phyloP scores from a whole-genome alignment of 768 basidiomycete genomes.

The Hypholoma fasciculare region DNA sequence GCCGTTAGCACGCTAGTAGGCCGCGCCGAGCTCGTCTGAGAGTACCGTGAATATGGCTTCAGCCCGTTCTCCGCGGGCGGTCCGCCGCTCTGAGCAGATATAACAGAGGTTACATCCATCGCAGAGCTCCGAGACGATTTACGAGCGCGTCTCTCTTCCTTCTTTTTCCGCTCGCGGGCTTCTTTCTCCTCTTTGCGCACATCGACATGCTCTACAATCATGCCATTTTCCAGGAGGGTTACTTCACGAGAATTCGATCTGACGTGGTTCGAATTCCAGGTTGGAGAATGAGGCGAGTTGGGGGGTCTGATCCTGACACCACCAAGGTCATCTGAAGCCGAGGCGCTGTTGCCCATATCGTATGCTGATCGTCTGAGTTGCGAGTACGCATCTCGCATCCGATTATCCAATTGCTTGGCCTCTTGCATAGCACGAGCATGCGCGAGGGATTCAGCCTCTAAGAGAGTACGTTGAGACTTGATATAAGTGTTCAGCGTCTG shows the following conservation, averaged over 20 bases:
- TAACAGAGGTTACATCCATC: constrained; percentile 72
- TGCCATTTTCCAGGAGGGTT: constrained; percentile 82
- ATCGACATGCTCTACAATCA: constrained; percentile 88
- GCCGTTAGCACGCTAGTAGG: constrained; percentile 64
- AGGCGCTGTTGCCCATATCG: constrained; percentile 52
- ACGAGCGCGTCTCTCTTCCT: constrained; percentile 70
- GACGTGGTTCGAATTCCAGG: constrained; percentile 36
- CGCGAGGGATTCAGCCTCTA: constrained; percentile 82
- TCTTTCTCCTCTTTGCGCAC: constrained; percentile 79
- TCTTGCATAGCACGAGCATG: constrained; percentile 79
- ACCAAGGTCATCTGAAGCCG: constrained; percentile 54
- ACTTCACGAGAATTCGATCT: constrained; percentile 68
- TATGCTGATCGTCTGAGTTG: constrained; percentile 80
- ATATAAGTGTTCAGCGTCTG: constrained; percentile 83
- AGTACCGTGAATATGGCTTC: constrained; percentile 64
- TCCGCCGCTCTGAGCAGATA: constrained; percentile 62
- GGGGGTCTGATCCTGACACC: constrained; percentile 75
- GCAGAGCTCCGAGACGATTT: constrained; percentile 74
- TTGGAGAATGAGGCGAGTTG: constrained; percentile 39
- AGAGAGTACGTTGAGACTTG: constrained; percentile 73
- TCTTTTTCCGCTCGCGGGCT: constrained; percentile 66
- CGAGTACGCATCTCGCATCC: constrained; percentile 78
- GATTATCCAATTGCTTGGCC: constrained; percentile 70
- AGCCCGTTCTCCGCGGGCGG: constrained; percentile 59
- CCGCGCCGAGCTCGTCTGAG: constrained; percentile 47